A percentile compares a stretch with the other conserved stretches of the same genome.
phyloP scores from a whole-genome alignment of 805 yeast genomes.

The Blastobotrys mokoenaii region DNA sequence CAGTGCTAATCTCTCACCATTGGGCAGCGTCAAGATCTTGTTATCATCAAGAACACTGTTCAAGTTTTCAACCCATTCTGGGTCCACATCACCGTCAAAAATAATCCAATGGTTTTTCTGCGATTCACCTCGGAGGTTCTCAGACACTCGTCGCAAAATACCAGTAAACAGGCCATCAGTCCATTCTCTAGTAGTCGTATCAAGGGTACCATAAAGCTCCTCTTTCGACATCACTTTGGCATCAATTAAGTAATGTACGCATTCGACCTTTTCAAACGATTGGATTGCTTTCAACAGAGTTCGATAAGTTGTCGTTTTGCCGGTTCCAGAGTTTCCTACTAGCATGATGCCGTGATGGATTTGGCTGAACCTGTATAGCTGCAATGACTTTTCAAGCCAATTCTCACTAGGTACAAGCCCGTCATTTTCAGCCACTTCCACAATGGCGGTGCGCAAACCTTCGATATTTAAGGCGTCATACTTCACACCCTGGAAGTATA shows the following conservation, averaged over 20 bases:
- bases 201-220: conserved; percentile 60
- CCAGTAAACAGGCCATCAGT: conserved; percentile 76
- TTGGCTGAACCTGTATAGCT: conserved; percentile 51
- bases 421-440: conserved; percentile 17
- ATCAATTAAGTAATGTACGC: conserved; percentile 45
- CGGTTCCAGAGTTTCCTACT: conserved; percentile 68
- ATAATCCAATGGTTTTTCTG: conserved; percentile 60
- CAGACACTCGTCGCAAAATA: conserved; percentile 48
- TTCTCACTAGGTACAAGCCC: conserved; percentile 30
- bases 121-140: conserved; percentile 52
- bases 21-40: conserved; percentile 69
- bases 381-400: conserved; percentile 51
- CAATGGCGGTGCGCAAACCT: conserved; percentile 24
- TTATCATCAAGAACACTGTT: conserved; percentile 91
- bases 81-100: conserved; percentile 90
- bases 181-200: conserved; percentile 82
- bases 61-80: conserved; percentile 85
- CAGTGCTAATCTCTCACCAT: conserved; percentile 72
- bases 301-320: conserved; percentile 54
- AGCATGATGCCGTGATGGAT: conserved; percentile 74
- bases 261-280: conserved; percentile 30
- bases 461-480: conserved; percentile 21
- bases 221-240: conserved; percentile 68
- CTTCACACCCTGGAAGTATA: conserved; percentile 13
- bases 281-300: conserved; percentile 41